phyloP scores from a whole-genome alignment of 129 eudicot species.

The Oenanthe sinensis region DNA sequence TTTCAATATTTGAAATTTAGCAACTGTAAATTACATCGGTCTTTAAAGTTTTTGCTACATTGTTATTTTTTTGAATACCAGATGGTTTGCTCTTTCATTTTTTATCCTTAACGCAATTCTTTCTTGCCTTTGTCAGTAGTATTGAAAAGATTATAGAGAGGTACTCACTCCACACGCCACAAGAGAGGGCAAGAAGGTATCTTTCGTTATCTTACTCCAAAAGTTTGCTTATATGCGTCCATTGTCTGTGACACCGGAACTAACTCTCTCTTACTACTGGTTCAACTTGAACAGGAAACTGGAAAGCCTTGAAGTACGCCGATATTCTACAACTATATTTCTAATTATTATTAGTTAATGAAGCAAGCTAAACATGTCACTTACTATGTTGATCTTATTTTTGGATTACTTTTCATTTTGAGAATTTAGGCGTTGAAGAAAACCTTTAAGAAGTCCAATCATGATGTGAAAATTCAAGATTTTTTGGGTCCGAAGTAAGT shows the following conservation, averaged over 20 bases:
- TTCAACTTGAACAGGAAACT: conserved; percentile 18
- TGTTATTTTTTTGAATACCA: background rate
- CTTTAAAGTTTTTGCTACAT: background rate
- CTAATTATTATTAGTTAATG: background rate
- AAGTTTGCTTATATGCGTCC: background rate
- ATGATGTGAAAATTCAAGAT: conserved; percentile 11
- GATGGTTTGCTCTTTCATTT: background rate
- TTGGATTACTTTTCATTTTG: background rate
- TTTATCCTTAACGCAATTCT: background rate
- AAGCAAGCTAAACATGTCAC: background rate
- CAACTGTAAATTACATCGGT: background rate
- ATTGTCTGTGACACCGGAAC: background rate
- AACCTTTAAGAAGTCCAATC: conserved; percentile 12
- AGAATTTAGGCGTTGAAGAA: conserved; percentile 16
- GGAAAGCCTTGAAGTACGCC: conserved; percentile 28
- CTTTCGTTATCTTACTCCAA: background rate
- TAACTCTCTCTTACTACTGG: background rate
- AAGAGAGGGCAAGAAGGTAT: conserved; percentile 22
- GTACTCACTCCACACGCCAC: conserved; percentile 18
- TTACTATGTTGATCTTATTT: background rate
- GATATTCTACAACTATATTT: background rate
- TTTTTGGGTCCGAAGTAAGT: conserved; percentile 15
- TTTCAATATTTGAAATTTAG: background rate
- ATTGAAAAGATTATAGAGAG: conserved; percentile 21
- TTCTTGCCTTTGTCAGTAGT: conserved; percentile 5